Evolutionary conservation across 169 alveolate genomes (phyloP).

Genomic region (Toxoplasma gondii): DNA sequence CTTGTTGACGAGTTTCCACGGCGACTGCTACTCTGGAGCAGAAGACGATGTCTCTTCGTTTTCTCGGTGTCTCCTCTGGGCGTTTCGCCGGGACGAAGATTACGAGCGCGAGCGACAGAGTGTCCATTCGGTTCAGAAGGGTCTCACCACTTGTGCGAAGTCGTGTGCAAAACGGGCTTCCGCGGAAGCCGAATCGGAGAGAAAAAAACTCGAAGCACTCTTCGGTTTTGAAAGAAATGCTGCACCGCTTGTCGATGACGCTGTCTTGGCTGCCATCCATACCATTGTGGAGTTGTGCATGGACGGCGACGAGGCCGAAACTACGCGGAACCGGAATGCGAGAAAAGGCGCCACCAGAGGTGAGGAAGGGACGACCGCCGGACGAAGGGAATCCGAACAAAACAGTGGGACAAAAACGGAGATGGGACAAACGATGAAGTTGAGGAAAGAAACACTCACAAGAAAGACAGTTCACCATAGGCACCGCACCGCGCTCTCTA

Average conservation of each 20-base stretch:
- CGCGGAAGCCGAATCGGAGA: background rate
- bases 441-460: no score
- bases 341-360: background rate
- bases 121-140: background rate
- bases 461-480: no score
- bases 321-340: background rate
- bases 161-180: background rate
- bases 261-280: background rate
- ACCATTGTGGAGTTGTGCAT: constrained; percentile 22
- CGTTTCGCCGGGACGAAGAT: background rate
- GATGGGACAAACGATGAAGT: no score
- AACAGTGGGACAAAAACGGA: no score
- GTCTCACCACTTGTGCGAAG: background rate
- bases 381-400: no score
- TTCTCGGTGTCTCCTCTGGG: background rate
- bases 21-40: background rate
- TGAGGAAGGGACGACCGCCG: background rate
- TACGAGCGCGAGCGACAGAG: background rate
- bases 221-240: background rate
- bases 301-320: background rate
- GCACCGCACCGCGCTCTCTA: no score
- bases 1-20: background rate
- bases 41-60: background rate
- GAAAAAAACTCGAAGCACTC: background rate
- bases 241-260: constrained; percentile 37